Evolutionary conservation across 306 rosid genomes (phyloP).

Genomic region (Mimosa bimucronata): DNA sequence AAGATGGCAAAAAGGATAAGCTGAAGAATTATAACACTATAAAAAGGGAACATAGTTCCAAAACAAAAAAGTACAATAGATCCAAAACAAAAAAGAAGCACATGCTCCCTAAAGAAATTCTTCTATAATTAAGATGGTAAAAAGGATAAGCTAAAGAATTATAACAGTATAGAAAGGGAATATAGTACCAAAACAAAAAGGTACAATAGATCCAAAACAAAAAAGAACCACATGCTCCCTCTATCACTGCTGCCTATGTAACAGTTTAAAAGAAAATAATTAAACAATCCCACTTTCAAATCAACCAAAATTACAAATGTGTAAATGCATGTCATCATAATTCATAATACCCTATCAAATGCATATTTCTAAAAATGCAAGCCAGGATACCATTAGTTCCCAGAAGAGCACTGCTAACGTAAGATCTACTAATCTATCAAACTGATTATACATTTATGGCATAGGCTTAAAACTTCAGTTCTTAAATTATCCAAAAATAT

Average conservation of each 20-base stretch:
- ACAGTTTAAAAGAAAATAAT: background rate
- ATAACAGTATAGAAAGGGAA: no score
- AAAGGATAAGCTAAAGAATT: no score
- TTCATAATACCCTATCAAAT: background rate
- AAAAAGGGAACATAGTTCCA: no score
- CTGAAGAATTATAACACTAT: background rate
- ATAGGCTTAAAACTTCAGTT: conserved; percentile 1
- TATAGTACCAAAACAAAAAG: no score
- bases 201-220: background rate
- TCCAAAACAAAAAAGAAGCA: no score
- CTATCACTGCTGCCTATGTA: background rate
- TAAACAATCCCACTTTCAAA: background rate
- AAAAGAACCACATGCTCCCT: no score
- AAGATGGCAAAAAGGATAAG: background rate
- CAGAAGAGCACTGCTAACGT: background rate
- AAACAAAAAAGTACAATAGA: no score
- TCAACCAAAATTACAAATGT: background rate
- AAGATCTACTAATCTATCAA: conserved; percentile 22
- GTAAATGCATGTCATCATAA: background rate
- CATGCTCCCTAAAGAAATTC: no score
- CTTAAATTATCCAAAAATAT: conserved; percentile 5
- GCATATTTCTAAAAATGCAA: background rate
- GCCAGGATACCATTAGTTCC: background rate
- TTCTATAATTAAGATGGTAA: no score
- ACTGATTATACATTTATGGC: background rate